Evolutionary conservation across 108 stramenopile species (phyloP).

Genomic region (Cyclotella atomus): DNA sequence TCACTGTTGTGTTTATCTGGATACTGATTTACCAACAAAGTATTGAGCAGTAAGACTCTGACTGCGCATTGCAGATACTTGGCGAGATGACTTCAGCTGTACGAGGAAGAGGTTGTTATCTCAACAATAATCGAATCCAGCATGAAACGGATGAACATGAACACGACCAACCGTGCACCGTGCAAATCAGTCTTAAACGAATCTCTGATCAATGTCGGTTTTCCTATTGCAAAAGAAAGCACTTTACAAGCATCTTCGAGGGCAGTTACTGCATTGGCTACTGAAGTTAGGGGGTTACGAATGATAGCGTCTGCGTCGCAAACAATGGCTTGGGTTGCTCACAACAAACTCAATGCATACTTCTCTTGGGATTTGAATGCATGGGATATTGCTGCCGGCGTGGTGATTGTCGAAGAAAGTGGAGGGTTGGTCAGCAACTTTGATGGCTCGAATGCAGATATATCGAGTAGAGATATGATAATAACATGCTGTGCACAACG

Average conservation of each 20-base stretch:
- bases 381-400: constrained; percentile 85
- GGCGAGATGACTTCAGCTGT: constrained; percentile 78
- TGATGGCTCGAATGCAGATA: constrained; percentile 52
- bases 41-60: too few relatives aligned
- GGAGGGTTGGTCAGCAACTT: constrained; percentile 78
- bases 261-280: constrained; percentile 70
- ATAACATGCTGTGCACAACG: constrained; percentile 37
- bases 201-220: constrained; percentile 74
- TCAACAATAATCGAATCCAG: constrained; percentile 66
- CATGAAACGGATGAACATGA: constrained; percentile 39
- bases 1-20: neutral
- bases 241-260: constrained; percentile 72
- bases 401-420: constrained; percentile 73
- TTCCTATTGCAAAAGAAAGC: constrained; percentile 64
- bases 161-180: constrained; percentile 35
- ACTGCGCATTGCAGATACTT: too few relatives aligned
- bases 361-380: constrained; percentile 83
- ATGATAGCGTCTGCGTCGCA: constrained; percentile 85
- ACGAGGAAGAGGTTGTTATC: constrained; percentile 66
- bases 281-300: constrained; percentile 74
- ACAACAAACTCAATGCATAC: constrained; percentile 74
- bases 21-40: too few relatives aligned
- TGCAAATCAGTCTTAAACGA: constrained; percentile 28
- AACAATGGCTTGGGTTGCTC: constrained; percentile 86
- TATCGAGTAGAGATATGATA: constrained; percentile 51